These are phyloP conservation scores for Diatrype stigma DNA, from an alignment of 2,329 filamentous ascomycete genomes.

Conservation along the genomic window DNA sequence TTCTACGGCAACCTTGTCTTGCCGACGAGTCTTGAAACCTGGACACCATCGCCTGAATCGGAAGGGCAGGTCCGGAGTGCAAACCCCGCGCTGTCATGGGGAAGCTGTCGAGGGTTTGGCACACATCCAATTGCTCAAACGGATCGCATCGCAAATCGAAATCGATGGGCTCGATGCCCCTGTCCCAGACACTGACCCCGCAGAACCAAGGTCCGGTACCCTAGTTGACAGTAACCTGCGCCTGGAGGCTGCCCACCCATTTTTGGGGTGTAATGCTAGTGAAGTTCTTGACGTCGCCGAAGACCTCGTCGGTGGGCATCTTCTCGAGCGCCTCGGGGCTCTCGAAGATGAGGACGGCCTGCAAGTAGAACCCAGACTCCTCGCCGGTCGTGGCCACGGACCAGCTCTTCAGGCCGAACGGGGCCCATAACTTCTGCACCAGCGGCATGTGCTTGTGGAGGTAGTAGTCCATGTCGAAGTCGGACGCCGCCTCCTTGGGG, in stretches of 20 bases:
- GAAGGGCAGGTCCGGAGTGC: no score
- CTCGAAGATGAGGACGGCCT: constrained; percentile 29
- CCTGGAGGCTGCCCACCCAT: constrained; percentile 8
- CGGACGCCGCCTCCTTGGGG: constrained; percentile 29
- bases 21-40: no score
- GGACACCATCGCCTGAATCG: no score
- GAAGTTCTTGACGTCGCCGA: constrained; percentile 31
- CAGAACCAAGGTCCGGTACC: neutral
- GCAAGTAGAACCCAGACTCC: constrained; percentile 20
- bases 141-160: no score
- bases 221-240: neutral
- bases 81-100: no score
- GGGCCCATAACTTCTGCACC: constrained; percentile 33
- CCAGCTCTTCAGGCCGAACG: constrained; percentile 35
- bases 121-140: no score
- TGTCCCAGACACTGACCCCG: neutral
- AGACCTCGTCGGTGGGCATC: constrained; percentile 14
- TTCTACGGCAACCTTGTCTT: no score
- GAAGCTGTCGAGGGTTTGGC: no score
- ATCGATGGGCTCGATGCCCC: no score
- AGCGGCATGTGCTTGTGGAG: constrained; percentile 42
- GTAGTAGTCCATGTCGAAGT: constrained; percentile 48
- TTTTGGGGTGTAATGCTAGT: constrained; percentile 15
- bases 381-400: constrained; percentile 23
- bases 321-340: constrained; percentile 17